These are phyloP conservation scores for Microcera coccophila DNA, from an alignment of 2,329 filamentous ascomycete species.

Conservation along the genomic window DNA sequence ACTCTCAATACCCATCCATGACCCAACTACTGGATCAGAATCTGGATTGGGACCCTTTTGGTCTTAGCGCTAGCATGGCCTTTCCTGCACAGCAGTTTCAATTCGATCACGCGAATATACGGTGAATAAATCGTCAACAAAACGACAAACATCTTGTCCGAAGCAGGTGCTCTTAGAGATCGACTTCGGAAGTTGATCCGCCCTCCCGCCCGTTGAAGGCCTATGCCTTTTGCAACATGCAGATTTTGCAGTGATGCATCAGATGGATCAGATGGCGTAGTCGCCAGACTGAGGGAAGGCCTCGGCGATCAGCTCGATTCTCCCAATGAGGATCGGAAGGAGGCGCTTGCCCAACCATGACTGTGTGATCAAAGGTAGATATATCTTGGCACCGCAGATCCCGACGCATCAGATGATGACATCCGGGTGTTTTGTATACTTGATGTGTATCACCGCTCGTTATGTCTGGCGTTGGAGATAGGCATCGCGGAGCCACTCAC, in stretches of 20 bases:
- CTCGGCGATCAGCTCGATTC: too few species aligned
- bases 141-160: neutral
- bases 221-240: too few species aligned
- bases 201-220: too few species aligned
- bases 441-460: neutral
- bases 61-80: slow-evolving; percentile 89
- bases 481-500: too few species aligned
- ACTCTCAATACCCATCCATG: slow-evolving; percentile 58
- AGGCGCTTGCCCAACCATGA: slow-evolving; percentile 3
- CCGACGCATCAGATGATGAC: neutral
- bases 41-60: slow-evolving; percentile 90
- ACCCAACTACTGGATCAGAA: slow-evolving; percentile 69
- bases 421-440: too few species aligned
- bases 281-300: too few species aligned
- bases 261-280: too few species aligned
- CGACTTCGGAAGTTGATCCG: too few species aligned
- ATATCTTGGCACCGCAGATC: slow-evolving; percentile 20
- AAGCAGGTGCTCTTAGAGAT: too few species aligned
- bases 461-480: neutral
- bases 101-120: slow-evolving; percentile 60
- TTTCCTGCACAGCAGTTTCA: slow-evolving; percentile 82
- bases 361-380: slow-evolving; percentile 23
- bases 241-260: too few species aligned
- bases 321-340: too few species aligned
- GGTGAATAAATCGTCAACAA: slow-evolving; percentile 26